A percentile compares a stretch with the other conserved stretches of the same genome.
Evolutionary conservation across 345 rosid species (phyloP).

Genomic region (Linum usitatissimum): DNA sequence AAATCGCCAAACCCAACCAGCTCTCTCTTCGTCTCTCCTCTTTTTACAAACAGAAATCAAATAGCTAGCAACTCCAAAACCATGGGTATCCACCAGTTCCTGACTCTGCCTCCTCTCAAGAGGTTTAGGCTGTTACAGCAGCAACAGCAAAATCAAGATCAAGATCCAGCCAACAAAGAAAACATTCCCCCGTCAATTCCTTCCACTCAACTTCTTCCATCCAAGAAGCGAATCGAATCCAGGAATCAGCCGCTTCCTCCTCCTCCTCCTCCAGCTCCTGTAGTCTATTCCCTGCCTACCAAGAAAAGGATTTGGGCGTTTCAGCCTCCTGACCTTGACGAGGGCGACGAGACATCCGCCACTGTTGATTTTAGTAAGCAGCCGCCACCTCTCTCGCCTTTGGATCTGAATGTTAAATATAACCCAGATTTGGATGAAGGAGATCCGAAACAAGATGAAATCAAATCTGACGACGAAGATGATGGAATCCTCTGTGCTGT

Average conservation of each 20-base stretch:
- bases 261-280: constrained; percentile 8
- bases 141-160: constrained; percentile 12
- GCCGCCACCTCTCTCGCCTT: constrained; percentile 22
- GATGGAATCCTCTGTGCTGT: constrained; percentile 79
- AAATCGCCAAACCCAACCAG: neutral
- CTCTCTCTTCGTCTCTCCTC: neutral
- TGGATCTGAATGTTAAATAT: constrained; percentile 71
- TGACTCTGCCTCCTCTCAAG: constrained; percentile 64
- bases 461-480: constrained; percentile 37
- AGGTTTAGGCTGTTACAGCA: constrained; percentile 49
- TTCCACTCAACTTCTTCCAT: constrained; percentile 37
- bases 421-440: constrained; percentile 24
- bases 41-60: neutral
- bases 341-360: neutral
- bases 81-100: constrained; percentile 46
- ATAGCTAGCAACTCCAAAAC: neutral
- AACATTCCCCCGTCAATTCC: constrained; percentile 12
- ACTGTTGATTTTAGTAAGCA: constrained; percentile 22
- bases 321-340: constrained; percentile 33
- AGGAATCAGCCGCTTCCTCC: constrained; percentile 13
- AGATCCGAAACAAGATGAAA: neutral
- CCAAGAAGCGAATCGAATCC: constrained; percentile 71
- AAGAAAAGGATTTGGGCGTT: constrained; percentile 87
- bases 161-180: constrained; percentile 25
- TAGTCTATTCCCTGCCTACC: constrained; percentile 45